Conservation (phyloP, 2,329 filamentous ascomycete genomes). For the Aotearoamyces nothofagi region DNA sequence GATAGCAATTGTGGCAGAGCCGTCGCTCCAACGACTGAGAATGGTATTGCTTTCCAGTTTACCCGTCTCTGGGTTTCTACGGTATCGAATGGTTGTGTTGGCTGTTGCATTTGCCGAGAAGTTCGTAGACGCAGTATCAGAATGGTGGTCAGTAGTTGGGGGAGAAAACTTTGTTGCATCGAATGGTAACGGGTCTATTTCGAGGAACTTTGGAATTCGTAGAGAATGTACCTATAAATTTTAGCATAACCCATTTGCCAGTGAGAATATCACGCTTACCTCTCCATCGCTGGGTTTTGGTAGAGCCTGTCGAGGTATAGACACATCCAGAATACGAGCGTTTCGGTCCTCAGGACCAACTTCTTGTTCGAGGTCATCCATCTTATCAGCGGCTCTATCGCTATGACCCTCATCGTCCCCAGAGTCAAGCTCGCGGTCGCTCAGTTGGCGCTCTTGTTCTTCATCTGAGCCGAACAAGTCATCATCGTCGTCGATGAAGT, state of each 20-base stretch:
- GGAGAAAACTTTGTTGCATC: slow-evolving; percentile 50
- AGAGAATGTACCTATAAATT: slow-evolving; percentile 46
- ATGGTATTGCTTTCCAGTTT: slow-evolving; percentile 61
- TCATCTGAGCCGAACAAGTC: slow-evolving; percentile 46
- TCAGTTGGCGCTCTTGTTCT: slow-evolving; percentile 25
- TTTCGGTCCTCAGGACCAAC: slow-evolving; percentile 22
- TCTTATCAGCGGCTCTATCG: slow-evolving; percentile 34
- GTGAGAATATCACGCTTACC: slow-evolving; percentile 25
- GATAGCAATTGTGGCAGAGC: slow-evolving; percentile 60
- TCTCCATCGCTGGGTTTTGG: slow-evolving; percentile 58
- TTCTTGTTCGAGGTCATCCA: slow-evolving; percentile 24
- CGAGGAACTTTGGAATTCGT: slow-evolving; percentile 58
- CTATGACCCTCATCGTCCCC: slow-evolving; percentile 46
- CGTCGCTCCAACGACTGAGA: slow-evolving; percentile 66
- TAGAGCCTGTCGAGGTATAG: slow-evolving; percentile 51
- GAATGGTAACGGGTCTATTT: slow-evolving; percentile 53
- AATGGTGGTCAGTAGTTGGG: slow-evolving; percentile 40
- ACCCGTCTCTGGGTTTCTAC: slow-evolving; percentile 47
- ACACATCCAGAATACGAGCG: slow-evolving; percentile 45
- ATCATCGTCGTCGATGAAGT: slow-evolving; percentile 36
- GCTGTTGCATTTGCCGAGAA: slow-evolving; percentile 41
- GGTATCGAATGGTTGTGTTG: slow-evolving; percentile 53
- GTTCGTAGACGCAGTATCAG: slow-evolving; percentile 26
- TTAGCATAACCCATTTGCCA: slow-evolving; percentile 7
- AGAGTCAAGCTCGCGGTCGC: slow-evolving; percentile 46